Evolutionary conservation across 2,329 filamentous ascomycete species (phyloP).

Genomic region (Davidsoniella eucalypti): DNA sequence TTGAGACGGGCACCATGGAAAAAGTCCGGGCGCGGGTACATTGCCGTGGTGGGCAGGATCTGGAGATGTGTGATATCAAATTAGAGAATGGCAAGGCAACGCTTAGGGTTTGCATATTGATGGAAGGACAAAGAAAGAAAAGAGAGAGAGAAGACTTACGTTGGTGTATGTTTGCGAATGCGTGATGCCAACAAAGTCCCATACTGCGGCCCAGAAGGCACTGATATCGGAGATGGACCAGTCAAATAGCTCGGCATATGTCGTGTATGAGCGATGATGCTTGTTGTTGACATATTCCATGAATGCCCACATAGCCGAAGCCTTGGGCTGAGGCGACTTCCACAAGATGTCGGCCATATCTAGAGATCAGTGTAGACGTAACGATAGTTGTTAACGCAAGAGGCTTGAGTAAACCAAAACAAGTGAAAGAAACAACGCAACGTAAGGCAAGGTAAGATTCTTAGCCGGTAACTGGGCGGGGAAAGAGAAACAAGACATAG

Average conservation of each 20-base stretch:
- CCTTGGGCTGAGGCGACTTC: conserved; percentile 3
- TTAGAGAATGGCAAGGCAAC: neutral
- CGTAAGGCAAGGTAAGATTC: no score
- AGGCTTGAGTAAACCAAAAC: no score
- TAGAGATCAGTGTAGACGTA: neutral
- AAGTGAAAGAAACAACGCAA: no score
- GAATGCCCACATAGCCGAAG: conserved; percentile 45
- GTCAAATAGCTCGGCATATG: conserved; percentile 60
- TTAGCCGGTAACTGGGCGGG: no score
- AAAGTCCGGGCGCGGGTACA: conserved; percentile 81
- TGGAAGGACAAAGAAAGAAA: neutral
- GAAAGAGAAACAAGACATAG: no score
- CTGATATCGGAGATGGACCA: conserved; percentile 71
- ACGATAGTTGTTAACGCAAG: no score
- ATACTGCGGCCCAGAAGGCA: conserved; percentile 71
- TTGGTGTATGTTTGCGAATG: conserved; percentile 15
- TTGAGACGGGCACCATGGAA: conserved; percentile 69
- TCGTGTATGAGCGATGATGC: conserved; percentile 36
- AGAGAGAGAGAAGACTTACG: neutral
- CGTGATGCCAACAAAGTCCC: conserved; percentile 68
- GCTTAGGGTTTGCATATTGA: neutral
- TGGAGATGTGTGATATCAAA: conserved; percentile 20
- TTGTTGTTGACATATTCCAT: conserved; percentile 52
- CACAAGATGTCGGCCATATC: conserved; percentile 4
- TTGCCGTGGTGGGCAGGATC: conserved; percentile 52